Evolutionary conservation across 1,284 basidiomycete species (phyloP), one percentile per base, ranked within the genome.

Genomic region (Irpex sp.): DNA sequence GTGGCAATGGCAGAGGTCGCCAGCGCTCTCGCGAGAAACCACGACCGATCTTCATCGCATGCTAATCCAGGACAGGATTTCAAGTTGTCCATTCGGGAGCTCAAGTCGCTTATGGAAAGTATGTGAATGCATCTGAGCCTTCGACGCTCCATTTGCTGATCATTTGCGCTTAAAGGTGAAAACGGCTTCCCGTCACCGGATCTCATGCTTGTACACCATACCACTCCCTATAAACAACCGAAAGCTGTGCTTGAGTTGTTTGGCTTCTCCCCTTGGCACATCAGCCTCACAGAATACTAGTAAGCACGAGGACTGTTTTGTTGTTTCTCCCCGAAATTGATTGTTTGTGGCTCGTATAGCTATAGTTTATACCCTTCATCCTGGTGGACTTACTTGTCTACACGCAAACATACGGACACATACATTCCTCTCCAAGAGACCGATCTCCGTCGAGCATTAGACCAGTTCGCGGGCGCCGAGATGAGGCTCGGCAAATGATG

Each of bases 181-280:
- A 73, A 74, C 54, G 83, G 80, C 34, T 78, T 90, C 58, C 79
- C 84, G 17, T 76, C 86, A n/a, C 88, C 90, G 19, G 89, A 93
- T 69, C 82, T 93, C 59, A 84, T 91, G 80, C 85, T 93, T 67
- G 79, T 92, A 13, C 88, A 92, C 70, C 77, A 84, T 57, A 66
- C 88, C 40, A 75, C 76, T 48, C 76, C 78, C 8, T 71, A 75
- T 40, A 73, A 68, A 57, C 72, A 72, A 52, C 73, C 76, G 59
- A 74, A 71, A 57, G 70, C 77, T 34, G 83, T 87, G 1, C 73
- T 87, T 58, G 89, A 92, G 71, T 76, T 92, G 9, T 76, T 88
- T 66, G 88, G 87, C 1, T 92, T 88, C 66, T 91, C 91, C 26
- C 91, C 91, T 26, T 93, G 91, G 91, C 89, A 92, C 66, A 82